Percentiles rank a stretch among this genome's conserved stretches.
Conservation (phyloP, 441 rosid species). For the Flueggea neowawraea region DNA sequence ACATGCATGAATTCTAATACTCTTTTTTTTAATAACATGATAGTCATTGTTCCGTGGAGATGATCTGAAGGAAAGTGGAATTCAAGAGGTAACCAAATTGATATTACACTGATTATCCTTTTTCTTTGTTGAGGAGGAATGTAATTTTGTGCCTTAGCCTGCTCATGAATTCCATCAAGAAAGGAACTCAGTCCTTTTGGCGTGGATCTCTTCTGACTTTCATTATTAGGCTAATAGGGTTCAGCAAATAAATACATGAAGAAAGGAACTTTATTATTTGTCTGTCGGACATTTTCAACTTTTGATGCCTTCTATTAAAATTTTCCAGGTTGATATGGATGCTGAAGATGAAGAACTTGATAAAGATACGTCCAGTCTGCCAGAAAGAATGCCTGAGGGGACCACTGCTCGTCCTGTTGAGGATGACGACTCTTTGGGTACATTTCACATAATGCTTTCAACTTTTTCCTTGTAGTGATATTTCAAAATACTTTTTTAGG, state of each 20-base stretch:
- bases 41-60: conserved; percentile 82
- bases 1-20: conserved; percentile 11
- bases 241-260: too few relatives aligned
- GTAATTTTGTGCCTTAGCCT: too few relatives aligned
- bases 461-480: too few relatives aligned
- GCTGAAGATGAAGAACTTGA: conserved; percentile 68
- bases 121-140: not conserved
- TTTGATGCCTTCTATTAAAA: conserved; percentile 3
- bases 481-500: too few relatives aligned
- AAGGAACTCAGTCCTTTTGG: too few relatives aligned
- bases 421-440: conserved; percentile 49
- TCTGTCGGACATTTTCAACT: too few relatives aligned
- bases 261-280: too few relatives aligned
- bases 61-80: conserved; percentile 78
- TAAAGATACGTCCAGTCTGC: conserved; percentile 28
- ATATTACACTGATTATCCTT: not conserved
- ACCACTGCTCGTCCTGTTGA: conserved; percentile 17
- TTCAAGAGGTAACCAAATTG: conserved; percentile 66
- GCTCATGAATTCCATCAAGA: too few relatives aligned
- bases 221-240: too few relatives aligned
- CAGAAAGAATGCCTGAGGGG: conserved; percentile 42
- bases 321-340: conserved; percentile 87
- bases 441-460: conserved; percentile 5
- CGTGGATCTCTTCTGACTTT: too few relatives aligned
- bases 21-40: conserved; percentile 21